Evolutionary conservation across 305 asterid species (phyloP).

Genomic region (Nicotiana rustica): DNA sequence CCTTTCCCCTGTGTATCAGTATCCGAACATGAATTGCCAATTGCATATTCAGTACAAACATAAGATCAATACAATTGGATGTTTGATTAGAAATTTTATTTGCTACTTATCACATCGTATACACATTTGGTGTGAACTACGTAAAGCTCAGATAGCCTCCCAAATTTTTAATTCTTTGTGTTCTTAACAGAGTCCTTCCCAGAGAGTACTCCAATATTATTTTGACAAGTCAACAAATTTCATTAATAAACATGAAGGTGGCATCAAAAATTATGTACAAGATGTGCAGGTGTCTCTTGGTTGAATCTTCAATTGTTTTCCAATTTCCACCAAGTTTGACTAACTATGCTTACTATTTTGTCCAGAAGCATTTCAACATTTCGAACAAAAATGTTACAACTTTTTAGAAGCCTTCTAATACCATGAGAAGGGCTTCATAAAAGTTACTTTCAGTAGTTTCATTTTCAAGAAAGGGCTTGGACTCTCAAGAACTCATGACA

Average conservation of each 20-base stretch:
- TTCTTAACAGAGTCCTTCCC: not conserved
- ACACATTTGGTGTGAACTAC: not conserved
- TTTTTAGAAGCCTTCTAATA: not conserved
- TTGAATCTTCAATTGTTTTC: not conserved
- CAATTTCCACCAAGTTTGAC: not conserved
- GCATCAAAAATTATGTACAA: not conserved
- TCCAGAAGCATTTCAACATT: not conserved
- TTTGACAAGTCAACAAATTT: not conserved
- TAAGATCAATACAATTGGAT: not conserved
- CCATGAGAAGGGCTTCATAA: not conserved
- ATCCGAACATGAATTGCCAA: not conserved
- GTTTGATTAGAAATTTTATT: not conserved
- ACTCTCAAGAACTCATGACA: not conserved
- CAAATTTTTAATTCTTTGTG: not conserved
- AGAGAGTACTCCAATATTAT: not conserved
- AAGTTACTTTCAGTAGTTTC: not conserved
- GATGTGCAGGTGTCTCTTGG: not conserved
- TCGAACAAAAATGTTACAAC: not conserved
- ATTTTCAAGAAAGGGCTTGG: not conserved
- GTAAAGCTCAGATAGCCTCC: slow-evolving; percentile 8
- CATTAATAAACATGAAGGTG: not conserved
- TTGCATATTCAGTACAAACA: not conserved
- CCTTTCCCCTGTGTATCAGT: not conserved
- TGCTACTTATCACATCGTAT: not conserved
- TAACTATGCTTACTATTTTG: not conserved